Percentiles rank a stretch among this genome's conserved stretches.
phyloP scores from a whole-genome alignment of 495 filamentous ascomycete genomes.

The Penicillium ochrochloron region DNA sequence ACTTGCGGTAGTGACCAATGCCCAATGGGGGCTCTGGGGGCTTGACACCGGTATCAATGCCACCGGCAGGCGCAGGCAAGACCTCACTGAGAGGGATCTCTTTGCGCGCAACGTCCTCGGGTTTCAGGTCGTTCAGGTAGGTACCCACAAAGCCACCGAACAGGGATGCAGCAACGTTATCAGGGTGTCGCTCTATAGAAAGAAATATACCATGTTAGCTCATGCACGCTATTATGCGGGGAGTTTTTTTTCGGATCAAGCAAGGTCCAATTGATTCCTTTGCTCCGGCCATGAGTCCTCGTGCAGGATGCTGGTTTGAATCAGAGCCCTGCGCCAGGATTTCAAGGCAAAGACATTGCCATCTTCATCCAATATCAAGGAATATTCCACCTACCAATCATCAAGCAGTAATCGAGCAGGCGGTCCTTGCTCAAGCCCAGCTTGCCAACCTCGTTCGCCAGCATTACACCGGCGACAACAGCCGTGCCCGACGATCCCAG shows the following conservation, averaged over 20 bases:
- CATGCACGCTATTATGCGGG: conserved; percentile 12
- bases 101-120: conserved; percentile 79
- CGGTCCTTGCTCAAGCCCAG: conserved; percentile 79
- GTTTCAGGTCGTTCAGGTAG: conserved; percentile 86
- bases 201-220: conserved; percentile 15
- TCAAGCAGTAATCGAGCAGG: conserved; percentile 91
- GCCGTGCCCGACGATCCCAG: conserved; percentile 92
- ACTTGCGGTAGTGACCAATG: conserved; percentile 93
- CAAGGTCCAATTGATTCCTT: background rate
- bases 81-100: conserved; percentile 98
- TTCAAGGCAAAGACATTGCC: background rate
- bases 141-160: conserved; percentile 98
- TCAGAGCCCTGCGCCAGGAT: background rate
- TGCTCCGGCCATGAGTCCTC: background rate
- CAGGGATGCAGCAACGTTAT: conserved; percentile 93
- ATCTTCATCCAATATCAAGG: background rate
- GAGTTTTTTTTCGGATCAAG: background rate
- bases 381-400: conserved; percentile 66
- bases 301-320: background rate
- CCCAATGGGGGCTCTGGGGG: conserved; percentile 87
- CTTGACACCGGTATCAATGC: conserved; percentile 78
- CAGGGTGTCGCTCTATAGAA: conserved; percentile 80
- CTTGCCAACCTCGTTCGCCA: conserved; percentile 86
- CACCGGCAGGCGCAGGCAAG: conserved; percentile 81
- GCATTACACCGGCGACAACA: conserved; percentile 88